These are phyloP conservation scores for Saururus chinensis DNA, from an alignment of 164 flowering plant genomes.

Conservation along the genomic window DNA sequence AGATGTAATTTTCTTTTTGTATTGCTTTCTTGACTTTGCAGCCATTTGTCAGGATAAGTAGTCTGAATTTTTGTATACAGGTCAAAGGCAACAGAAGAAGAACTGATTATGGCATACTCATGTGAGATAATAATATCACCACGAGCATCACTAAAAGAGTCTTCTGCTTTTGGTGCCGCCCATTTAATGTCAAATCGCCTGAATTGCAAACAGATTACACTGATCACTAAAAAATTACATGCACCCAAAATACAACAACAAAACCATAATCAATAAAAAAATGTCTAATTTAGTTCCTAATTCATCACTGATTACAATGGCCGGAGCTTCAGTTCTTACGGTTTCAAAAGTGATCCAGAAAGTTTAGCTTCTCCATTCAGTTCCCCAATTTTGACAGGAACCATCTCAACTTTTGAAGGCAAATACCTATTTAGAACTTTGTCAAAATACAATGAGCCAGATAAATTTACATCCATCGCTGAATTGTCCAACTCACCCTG, in stretches of 20 bases:
- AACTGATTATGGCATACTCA: slow-evolving; percentile 56
- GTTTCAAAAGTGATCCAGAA: slow-evolving; percentile 84
- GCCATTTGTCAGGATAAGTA: slow-evolving; percentile 55
- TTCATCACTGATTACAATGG: background rate
- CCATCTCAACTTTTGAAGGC: slow-evolving; percentile 52
- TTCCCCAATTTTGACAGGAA: slow-evolving; percentile 72
- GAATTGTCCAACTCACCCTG: slow-evolving; percentile 89
- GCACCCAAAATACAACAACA: background rate
- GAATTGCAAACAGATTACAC: slow-evolving; percentile 5
- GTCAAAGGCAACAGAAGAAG: slow-evolving; percentile 89
- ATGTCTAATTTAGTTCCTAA: background rate
- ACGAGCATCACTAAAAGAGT: slow-evolving; percentile 89
- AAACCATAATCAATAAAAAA: background rate
- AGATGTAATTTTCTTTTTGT: slow-evolving; percentile 26
- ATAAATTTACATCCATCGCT: slow-evolving; percentile 87
- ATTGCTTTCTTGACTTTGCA: slow-evolving; percentile 21
- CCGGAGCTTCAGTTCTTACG: slow-evolving; percentile 43
- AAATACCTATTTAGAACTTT: slow-evolving; percentile 64
- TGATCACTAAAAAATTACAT: background rate
- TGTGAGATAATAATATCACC: slow-evolving; percentile 89
- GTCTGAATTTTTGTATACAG: slow-evolving; percentile 61
- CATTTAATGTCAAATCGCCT: slow-evolving; percentile 98
- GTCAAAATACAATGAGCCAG: slow-evolving; percentile 76
- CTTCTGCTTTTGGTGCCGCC: slow-evolving; percentile 97
- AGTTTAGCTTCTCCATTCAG: slow-evolving; percentile 91